Conservation (phyloP, 2,329 filamentous ascomycete genomes). For the Beauveria pseudobassiana region DNA sequence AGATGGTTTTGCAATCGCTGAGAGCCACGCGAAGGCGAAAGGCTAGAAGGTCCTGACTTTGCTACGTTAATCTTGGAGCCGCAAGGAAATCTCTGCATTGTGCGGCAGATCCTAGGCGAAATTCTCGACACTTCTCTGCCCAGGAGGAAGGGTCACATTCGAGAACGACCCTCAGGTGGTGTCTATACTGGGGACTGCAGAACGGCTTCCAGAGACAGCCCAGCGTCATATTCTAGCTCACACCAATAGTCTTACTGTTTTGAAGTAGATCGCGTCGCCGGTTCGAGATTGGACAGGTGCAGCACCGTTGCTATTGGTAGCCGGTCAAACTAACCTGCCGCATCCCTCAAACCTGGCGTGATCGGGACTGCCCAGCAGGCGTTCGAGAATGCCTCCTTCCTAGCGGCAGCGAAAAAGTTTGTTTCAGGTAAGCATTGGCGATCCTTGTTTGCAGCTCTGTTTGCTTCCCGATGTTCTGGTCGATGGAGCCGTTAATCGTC, state of each 20-base stretch:
- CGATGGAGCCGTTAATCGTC: no score
- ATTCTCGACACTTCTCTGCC: not conserved
- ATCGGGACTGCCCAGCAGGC: not conserved
- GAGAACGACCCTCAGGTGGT: not conserved
- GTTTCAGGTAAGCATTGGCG: not conserved
- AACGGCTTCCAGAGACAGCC: not conserved
- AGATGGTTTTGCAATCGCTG: not conserved
- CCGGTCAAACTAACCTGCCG: not conserved
- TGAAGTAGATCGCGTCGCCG: constrained; percentile 1
- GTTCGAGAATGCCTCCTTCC: not conserved
- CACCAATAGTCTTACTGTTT: not conserved
- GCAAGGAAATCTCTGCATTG: not conserved
- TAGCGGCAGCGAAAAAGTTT: not conserved
- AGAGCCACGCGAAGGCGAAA: not conserved
- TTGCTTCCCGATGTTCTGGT: not conserved
- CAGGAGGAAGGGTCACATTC: not conserved
- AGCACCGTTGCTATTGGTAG: not conserved
- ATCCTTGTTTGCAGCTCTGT: not conserved
- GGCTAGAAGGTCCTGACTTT: not conserved
- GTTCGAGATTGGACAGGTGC: not conserved
- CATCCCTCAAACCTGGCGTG: not conserved
- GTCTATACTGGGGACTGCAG: not conserved
- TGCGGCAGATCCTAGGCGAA: not conserved
- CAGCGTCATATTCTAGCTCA: not conserved
- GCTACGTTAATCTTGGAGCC: no score